phyloP scores from a whole-genome alignment of 257 asterid species.

The Nicotiana knightiana region DNA sequence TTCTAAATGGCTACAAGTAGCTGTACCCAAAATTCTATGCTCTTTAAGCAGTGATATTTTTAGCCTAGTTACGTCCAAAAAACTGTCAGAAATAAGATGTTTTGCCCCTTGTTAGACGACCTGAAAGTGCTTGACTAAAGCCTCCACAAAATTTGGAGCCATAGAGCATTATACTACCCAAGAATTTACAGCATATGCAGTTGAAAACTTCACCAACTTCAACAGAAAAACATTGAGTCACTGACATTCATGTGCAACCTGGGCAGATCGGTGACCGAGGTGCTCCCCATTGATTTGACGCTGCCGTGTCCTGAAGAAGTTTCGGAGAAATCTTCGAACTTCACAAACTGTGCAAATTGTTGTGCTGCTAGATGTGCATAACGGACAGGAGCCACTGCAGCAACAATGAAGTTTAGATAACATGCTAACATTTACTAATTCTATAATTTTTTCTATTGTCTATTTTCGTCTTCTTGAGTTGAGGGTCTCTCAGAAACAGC shows the following conservation, averaged over 20 bases:
- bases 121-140: neutral
- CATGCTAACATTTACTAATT: neutral
- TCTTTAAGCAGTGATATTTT: neutral
- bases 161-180: neutral
- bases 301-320: constrained; percentile 43
- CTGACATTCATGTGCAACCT: constrained; percentile 64
- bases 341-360: constrained; percentile 69
- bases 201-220: constrained; percentile 16
- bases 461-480: too few relatives aligned
- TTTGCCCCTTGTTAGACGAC: constrained; percentile 1
- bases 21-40: neutral
- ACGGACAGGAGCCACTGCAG: constrained; percentile 77
- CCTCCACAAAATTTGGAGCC: constrained; percentile 6
- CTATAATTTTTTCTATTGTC: too few relatives aligned
- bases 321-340: constrained; percentile 60
- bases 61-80: neutral
- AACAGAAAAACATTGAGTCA: constrained; percentile 92
- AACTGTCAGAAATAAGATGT: neutral
- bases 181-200: constrained; percentile 9
- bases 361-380: constrained; percentile 95
- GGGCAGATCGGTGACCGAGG: constrained; percentile 60
- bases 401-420: neutral
- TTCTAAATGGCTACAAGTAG: neutral
- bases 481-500: too few relatives aligned
- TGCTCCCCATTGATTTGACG: constrained; percentile 25